Evolutionary conservation across 2,329 filamentous ascomycete genomes (phyloP).

Genomic region (Paecilomyces sp.): DNA sequence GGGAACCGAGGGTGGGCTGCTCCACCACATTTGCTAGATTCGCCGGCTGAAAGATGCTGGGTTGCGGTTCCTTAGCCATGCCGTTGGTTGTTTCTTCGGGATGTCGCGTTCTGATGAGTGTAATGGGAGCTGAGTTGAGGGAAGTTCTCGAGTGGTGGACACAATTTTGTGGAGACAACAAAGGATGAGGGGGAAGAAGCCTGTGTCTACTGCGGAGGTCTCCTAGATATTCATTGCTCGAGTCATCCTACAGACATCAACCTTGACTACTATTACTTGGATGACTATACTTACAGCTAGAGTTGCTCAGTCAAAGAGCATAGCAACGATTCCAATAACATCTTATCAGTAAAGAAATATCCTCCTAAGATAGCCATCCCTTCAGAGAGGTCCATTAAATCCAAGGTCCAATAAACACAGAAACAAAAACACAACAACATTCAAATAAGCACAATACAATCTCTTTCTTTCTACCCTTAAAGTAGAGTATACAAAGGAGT

Average conservation of each 20-base stretch:
- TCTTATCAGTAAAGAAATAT: no score
- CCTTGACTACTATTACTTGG: not conserved
- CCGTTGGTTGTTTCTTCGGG: not conserved
- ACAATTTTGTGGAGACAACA: not conserved
- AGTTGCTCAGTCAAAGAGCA: not conserved
- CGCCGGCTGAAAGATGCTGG: not conserved
- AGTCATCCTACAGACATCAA: not conserved
- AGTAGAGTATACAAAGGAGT: not conserved
- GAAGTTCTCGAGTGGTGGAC: not conserved
- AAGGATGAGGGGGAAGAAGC: not conserved
- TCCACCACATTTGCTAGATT: not conserved
- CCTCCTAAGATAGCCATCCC: no score
- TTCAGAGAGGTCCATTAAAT: no score
- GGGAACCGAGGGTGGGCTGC: not conserved
- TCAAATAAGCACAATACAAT: no score
- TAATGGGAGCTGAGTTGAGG: not conserved
- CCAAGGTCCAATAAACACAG: no score
- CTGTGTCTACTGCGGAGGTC: not conserved
- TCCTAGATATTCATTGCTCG: not conserved
- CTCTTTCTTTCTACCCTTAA: not conserved
- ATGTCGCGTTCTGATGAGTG: not conserved
- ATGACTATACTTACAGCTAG: not conserved
- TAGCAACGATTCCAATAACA: not conserved
- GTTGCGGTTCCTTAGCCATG: not conserved
- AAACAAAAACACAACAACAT: no score